Percentiles rank a stretch among this genome's conserved stretches.
These are phyloP conservation scores for Vitis rupestris DNA, from an alignment of 164 flowering plant species.

Conservation along the genomic window DNA sequence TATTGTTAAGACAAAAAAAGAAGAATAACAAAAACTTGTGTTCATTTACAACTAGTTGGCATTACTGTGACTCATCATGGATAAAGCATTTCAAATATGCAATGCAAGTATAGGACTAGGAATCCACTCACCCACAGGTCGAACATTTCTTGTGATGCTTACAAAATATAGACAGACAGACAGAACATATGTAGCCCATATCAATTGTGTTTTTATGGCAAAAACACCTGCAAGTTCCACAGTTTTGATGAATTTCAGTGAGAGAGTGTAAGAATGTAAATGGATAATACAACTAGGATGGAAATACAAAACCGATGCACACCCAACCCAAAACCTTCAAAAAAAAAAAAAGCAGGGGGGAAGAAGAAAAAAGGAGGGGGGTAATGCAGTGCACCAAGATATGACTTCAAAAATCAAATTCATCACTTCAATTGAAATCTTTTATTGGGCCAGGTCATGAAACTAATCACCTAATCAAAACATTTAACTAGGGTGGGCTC, in stretches of 20 bases:
- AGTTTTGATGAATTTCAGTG: not conserved
- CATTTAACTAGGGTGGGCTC: not conserved
- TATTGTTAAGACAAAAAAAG: too few relatives aligned
- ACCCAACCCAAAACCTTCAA: too few relatives aligned
- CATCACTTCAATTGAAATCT: not conserved
- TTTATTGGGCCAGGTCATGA: not conserved
- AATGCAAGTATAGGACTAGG: not conserved
- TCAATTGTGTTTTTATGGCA: constrained; percentile 96
- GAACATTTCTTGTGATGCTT: constrained; percentile 92
- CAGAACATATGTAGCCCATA: constrained; percentile 97
- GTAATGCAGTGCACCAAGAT: not conserved
- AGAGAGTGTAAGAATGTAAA: too few relatives aligned
- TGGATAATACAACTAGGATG: too few relatives aligned
- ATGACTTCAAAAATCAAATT: not conserved
- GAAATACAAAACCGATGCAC: too few relatives aligned
- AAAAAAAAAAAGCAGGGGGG: not conserved
- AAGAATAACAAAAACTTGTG: too few relatives aligned
- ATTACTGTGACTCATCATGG: not conserved
- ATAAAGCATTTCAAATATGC: not conserved
- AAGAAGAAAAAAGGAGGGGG: not conserved
- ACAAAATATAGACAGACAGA: constrained; percentile 93
- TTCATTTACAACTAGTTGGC: too few relatives aligned
- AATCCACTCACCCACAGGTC: constrained; percentile 84
- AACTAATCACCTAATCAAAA: not conserved
- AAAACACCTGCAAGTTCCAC: constrained; percentile 75